Conservation (phyloP, 768 basidiomycete species). For the Mycena galericulata region DNA sequence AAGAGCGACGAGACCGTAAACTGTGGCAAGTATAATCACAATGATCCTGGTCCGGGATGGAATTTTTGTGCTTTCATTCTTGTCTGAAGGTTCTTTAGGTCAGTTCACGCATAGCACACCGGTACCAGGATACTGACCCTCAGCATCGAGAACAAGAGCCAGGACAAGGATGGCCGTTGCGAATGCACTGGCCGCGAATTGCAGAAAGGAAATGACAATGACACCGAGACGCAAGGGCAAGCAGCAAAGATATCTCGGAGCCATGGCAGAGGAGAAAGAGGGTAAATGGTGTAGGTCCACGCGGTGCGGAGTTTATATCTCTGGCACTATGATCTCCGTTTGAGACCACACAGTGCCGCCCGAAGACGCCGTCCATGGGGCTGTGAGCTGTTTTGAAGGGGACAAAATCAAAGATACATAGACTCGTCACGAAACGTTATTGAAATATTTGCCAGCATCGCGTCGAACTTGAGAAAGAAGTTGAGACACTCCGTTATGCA, state of each 20-base stretch:
- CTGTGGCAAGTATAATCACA: slow-evolving; percentile 45
- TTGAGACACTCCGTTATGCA: too few species aligned
- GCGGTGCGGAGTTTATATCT: slow-evolving; percentile 21
- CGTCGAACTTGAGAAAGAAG: too few species aligned
- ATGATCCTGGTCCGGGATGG: slow-evolving; percentile 39
- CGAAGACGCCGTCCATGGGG: too few species aligned
- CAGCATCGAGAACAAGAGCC: slow-evolving; percentile 45
- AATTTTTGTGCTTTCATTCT: neutral
- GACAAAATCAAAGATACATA: too few species aligned
- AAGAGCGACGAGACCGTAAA: slow-evolving; percentile 50
- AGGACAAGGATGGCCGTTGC: slow-evolving; percentile 45
- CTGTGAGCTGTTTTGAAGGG: too few species aligned
- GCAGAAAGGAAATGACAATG: slow-evolving; percentile 53
- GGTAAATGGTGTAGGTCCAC: neutral
- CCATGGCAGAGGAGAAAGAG: slow-evolving; percentile 40
- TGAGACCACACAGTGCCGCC: too few species aligned
- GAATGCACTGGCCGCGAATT: slow-evolving; percentile 50
- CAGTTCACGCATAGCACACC: neutral
- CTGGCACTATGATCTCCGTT: too few species aligned
- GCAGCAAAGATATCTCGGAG: slow-evolving; percentile 56
- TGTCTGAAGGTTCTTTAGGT: neutral
- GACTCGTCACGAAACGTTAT: too few species aligned
- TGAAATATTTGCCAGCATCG: too few species aligned
- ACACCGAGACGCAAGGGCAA: slow-evolving; percentile 58
- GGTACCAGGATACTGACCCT: slow-evolving; percentile 26